Evolutionary conservation across 257 asterid genomes (phyloP), one percentile per base, ranked within the genome.

Genomic region (Solanum commersonii): DNA sequence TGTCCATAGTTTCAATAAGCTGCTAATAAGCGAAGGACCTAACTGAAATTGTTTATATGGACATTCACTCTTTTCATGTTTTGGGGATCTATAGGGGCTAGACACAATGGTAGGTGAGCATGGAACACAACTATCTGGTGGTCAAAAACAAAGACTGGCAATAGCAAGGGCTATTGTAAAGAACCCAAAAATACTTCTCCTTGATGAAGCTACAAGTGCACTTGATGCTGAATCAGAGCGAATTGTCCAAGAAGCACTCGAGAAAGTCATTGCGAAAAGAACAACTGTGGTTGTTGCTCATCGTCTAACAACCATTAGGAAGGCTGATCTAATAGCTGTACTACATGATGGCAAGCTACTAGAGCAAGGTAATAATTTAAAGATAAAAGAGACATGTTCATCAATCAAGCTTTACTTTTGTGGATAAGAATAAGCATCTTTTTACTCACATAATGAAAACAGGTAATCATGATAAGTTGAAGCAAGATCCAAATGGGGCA

Each of bases 61-160:
- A 27, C 6, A 35, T 77, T 73, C 83, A 76, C 42, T 46, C 33
- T 76, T 76, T 38, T 11, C 56, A 37, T 23, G 56, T 76, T 76
- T 76, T 2, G 52, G 83, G 83, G 34, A 23, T 33, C 29, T 67
- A 18, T 87, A 91, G 92, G 92, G 92, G 70, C 67, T 89, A 49
- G 91, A 87, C 12, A 91, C 92, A 0, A 73, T 89, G 88, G 90
- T 91, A 6, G 91, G 91, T 22, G 90, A 91, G 40, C 59, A 56
- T 16, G 92, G 92, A 78, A 68, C 91, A 85, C 91, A 91, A 76
- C 89, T 91, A 18, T 89, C 92, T 11, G 92, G 92, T 86, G 91
- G 92, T 52, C 92, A 90, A 60, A 90, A 87, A 37, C 92, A 90
- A 71, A 34, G 89, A 56, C 88, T 90, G 33, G 92, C 91, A 67